Evolutionary conservation across 768 basidiomycete species (phyloP), one percentile per base, ranked within the genome.

Genomic region (Calocybe gangraenosa): DNA sequence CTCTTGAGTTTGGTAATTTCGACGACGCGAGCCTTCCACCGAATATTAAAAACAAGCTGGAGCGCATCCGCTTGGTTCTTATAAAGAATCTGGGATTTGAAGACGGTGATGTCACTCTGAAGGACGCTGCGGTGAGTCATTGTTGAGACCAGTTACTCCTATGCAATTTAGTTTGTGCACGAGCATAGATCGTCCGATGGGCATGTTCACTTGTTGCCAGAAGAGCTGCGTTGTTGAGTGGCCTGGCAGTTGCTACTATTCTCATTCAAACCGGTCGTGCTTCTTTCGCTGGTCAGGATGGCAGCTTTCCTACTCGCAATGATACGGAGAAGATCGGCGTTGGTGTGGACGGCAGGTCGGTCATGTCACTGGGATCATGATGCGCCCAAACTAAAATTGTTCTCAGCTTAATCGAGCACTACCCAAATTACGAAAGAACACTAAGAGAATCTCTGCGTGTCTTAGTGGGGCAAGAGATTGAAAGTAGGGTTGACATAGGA

Each of bases 331-430:
- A 67, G 55, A 79, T 95, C 35, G 73, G 79, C 40, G 81, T 99
- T 20, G 96, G 96, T 37, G 82, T 98, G 8, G 96, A 99, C 58
- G 96, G 96, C 60, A 92, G 87, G 91, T 89, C 21, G 13, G 39
- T 54, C 14, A 28, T 28, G 25, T n/a, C n/a, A n/a, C 25, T 28
- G 25, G 5, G 11, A 28, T 28, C 25, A 28, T 42, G 36, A 6
- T 11, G 8, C 32, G 32, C n/a, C n/a, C n/a, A 36, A 45, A 48
- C 19, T 18, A 14, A 35, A 47, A 22, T 21, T 36, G 4, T n/a
- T 25, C 30, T 35, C 51, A 93, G 92, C 63, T 69, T 99, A 61
- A 82, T 92, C 52, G 88, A 97, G 61, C 86, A 91, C 59, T 94
- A 98, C 63, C 96, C 96, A 1, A 73, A 79, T 56, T 99, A 92